Percentiles rank a stretch among this genome's conserved stretches.
Evolutionary conservation across 352 stramenopile genomes (phyloP).

Genomic region (Saprolegnia diclina): DNA sequence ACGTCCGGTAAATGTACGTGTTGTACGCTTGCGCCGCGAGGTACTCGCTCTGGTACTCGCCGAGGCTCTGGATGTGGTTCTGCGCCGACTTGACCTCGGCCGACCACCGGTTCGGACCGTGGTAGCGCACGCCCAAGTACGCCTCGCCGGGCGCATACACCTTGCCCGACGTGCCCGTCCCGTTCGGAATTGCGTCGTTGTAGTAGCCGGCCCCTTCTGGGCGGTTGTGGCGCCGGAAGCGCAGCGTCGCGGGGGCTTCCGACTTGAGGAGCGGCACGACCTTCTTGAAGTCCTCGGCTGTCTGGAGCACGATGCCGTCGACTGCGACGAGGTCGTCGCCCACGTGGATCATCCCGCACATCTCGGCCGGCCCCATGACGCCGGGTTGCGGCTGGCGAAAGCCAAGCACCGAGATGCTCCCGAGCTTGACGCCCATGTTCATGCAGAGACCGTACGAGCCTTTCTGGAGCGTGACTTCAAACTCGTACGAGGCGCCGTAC

Average conservation of each 20-base stretch:
- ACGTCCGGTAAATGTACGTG: conserved; percentile 79
- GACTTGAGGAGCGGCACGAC: conserved; percentile 81
- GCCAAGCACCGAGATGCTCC: conserved; percentile 73
- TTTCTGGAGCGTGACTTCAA: conserved; percentile 83
- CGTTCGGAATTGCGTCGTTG: background rate
- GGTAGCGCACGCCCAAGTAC: conserved; percentile 78
- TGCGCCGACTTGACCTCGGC: conserved; percentile 45
- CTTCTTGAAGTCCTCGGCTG: conserved; percentile 72
- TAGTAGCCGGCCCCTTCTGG: conserved; percentile 8
- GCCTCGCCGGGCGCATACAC: conserved; percentile 74
- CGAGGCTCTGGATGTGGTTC: conserved; percentile 53
- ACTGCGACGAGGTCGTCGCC: conserved; percentile 77
- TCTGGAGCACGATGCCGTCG: conserved; percentile 71
- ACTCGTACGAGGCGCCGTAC: conserved; percentile 46
- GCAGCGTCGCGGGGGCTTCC: conserved; percentile 62
- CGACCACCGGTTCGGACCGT: conserved; percentile 66
- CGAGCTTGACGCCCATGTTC: conserved; percentile 84
- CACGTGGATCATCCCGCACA: conserved; percentile 68
- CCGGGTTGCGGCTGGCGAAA: conserved; percentile 68
- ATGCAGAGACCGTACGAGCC: conserved; percentile 82
- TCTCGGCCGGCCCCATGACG: conserved; percentile 74
- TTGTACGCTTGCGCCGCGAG: conserved; percentile 82
- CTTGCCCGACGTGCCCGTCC: conserved; percentile 29
- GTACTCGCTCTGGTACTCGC: conserved; percentile 61
- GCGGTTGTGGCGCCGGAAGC: conserved; percentile 61